These are phyloP conservation scores for Ramaria sp. DNA, from an alignment of 768 basidiomycete species.

Conservation along the genomic window DNA sequence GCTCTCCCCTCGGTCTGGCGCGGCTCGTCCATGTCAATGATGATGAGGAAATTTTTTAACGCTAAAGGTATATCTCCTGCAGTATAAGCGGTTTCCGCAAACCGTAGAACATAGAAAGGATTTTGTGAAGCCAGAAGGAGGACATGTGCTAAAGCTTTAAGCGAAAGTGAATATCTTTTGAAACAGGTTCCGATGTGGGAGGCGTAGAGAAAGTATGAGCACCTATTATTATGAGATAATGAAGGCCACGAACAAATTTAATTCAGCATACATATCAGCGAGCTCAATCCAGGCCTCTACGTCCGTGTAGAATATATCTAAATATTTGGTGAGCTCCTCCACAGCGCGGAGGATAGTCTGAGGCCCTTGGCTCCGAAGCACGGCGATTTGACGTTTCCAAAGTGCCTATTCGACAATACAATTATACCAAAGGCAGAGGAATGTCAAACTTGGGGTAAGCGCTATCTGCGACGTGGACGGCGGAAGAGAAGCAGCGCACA, in stretches of 20 bases:
- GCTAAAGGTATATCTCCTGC: slow-evolving; percentile 64
- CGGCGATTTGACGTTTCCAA: slow-evolving; percentile 77
- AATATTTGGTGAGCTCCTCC: slow-evolving; percentile 55
- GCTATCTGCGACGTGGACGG: neutral
- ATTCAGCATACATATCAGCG: slow-evolving; percentile 64
- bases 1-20: slow-evolving; percentile 40
- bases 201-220: neutral
- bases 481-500: slow-evolving; percentile 33
- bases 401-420: slow-evolving; percentile 32
- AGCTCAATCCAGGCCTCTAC: slow-evolving; percentile 84
- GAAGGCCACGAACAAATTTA: slow-evolving; percentile 49
- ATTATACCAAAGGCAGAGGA: neutral
- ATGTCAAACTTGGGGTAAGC: neutral
- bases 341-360: slow-evolving; percentile 50
- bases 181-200: neutral
- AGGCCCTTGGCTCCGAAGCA: slow-evolving; percentile 46
- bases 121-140: slow-evolving; percentile 79
- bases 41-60: slow-evolving; percentile 67
- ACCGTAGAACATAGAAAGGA: slow-evolving; percentile 72
- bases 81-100: slow-evolving; percentile 83
- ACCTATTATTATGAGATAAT: neutral
- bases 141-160: slow-evolving; percentile 72
- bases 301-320: slow-evolving; percentile 86
- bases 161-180: slow-evolving; percentile 55
- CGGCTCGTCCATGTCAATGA: slow-evolving; percentile 61